These are phyloP conservation scores for Fusarium nodosum DNA, from an alignment of 2,329 filamentous ascomycete species.

Conservation along the genomic window DNA sequence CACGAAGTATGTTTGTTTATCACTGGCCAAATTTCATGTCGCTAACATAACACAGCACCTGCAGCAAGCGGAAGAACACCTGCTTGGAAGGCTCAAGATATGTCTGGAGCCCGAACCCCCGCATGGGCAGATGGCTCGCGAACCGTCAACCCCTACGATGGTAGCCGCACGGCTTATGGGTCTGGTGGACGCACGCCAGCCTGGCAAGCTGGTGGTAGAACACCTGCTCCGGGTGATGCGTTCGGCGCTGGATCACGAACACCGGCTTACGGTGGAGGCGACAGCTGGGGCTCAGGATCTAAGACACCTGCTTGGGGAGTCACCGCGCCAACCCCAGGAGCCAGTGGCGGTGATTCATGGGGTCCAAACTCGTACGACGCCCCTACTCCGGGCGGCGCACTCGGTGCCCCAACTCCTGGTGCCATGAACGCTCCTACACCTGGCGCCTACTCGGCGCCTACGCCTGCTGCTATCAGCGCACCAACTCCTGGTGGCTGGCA, in stretches of 20 bases:
- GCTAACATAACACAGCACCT: slow-evolving; percentile 61
- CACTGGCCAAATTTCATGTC: neutral
- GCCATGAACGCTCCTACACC: slow-evolving; percentile 79
- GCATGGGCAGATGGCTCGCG: slow-evolving; percentile 78
- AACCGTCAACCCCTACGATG: slow-evolving; percentile 79
- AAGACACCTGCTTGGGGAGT: slow-evolving; percentile 82
- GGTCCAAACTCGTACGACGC: slow-evolving; percentile 74
- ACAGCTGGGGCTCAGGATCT: slow-evolving; percentile 75
- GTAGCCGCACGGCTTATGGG: slow-evolving; percentile 83
- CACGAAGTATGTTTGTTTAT: slow-evolving; percentile 70
- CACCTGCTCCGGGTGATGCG: slow-evolving; percentile 70
- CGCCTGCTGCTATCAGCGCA: slow-evolving; percentile 72
- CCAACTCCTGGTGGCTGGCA: slow-evolving; percentile 78
- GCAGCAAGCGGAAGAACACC: slow-evolving; percentile 71
- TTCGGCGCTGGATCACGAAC: slow-evolving; percentile 78
- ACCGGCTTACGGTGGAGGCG: slow-evolving; percentile 72
- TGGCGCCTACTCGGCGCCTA: slow-evolving; percentile 75
- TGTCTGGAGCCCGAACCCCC: slow-evolving; percentile 73
- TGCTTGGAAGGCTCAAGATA: slow-evolving; percentile 69
- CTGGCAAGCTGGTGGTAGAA: slow-evolving; percentile 84
- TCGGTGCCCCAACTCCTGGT: slow-evolving; percentile 71
- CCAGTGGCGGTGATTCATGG: slow-evolving; percentile 71
- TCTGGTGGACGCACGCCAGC: slow-evolving; percentile 78
- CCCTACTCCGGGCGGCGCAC: slow-evolving; percentile 73
- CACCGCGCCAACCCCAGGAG: slow-evolving; percentile 70